These are phyloP conservation scores for Clarkia xantiana DNA, from an alignment of 345 rosid species.

Conservation along the genomic window DNA sequence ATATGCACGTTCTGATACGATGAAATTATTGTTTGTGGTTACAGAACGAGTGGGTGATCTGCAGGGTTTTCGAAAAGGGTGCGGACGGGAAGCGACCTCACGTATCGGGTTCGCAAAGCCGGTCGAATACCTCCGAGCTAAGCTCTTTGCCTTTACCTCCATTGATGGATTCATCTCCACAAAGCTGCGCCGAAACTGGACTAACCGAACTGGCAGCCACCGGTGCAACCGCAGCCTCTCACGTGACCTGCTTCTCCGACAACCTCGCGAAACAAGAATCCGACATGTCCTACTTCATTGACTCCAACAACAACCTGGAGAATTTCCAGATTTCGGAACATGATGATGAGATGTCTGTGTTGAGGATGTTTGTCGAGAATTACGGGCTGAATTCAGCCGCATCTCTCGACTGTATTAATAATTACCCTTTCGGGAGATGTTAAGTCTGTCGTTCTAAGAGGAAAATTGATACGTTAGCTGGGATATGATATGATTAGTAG, in stretches of 20 bases:
- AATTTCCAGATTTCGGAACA: no score
- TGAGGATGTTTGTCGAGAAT: no score
- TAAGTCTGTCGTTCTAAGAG: no score
- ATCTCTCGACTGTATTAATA: no score
- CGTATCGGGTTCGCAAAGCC: not conserved
- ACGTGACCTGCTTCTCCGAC: conserved; percentile 13
- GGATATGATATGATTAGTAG: no score
- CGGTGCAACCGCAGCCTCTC: not conserved
- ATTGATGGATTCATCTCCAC: conserved; percentile 1
- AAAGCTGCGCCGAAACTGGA: conserved; percentile 1
- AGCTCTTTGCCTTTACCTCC: conserved; percentile 2
- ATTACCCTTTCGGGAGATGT: no score
- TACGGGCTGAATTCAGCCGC: no score
- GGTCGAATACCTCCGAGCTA: not conserved
- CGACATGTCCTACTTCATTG: no score
- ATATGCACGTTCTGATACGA: not conserved
- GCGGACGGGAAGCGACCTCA: conserved; percentile 5
- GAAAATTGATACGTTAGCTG: no score
- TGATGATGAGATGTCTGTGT: no score
- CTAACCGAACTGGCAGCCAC: not conserved
- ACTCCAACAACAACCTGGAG: no score
- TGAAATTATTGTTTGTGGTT: not conserved
- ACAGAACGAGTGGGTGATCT: conserved; percentile 11
- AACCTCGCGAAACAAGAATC: no score
- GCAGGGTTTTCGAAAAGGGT: conserved; percentile 9